Evolutionary conservation across 1,139 yeast genomes (phyloP), one percentile per base, ranked within the genome.

Genomic region (Saccharomyces hybrid): DNA sequence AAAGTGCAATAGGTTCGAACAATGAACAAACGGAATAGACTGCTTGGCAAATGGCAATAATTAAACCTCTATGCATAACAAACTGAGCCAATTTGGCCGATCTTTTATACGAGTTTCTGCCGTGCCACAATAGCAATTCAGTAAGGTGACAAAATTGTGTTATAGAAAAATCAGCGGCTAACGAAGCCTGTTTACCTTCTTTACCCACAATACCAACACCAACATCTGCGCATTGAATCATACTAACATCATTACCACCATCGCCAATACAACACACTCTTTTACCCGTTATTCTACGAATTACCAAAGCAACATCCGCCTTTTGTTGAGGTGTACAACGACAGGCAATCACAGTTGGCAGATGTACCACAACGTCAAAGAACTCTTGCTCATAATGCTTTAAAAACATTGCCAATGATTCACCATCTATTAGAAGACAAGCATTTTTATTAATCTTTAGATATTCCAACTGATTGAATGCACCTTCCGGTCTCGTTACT

Each of bases 121-220:
- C 99, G 68, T 95, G 99, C 99, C 99, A 95, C 51, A 95, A 78
- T 51, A 95, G 73, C 54, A 95, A 77, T 64, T 89, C 89, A 48
- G 95, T 87, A 58, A 95, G 73, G 69, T 88, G 89, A 65, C 95
- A 88, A 69, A 95, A 95, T 71, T 91, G 96, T 46, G 90, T 86
- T 53, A 95, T 83, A 41, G 96, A 88, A 70, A 91, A 95, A 71
- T 95, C 99, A 0, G 99, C 99, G 2, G 98, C 96, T 53, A 95
- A 75, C 0, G 97, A 89, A 0, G 99, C 99, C 69, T 95, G 99
- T 61, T 85, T 85, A 29, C 99, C 99, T 71, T 95, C 99, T 68
- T 95, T 95, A 46, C 99, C 99, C 27, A 93, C 99, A 62, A 95
- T 93, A 53, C 99, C 99, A 46, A 95, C 96, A 55, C 99, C 99